Percentiles rank a stretch among this genome's conserved stretches.
These are phyloP conservation scores for Amanita inopinata DNA, from an alignment of 768 basidiomycete genomes.

Conservation along the genomic window DNA sequence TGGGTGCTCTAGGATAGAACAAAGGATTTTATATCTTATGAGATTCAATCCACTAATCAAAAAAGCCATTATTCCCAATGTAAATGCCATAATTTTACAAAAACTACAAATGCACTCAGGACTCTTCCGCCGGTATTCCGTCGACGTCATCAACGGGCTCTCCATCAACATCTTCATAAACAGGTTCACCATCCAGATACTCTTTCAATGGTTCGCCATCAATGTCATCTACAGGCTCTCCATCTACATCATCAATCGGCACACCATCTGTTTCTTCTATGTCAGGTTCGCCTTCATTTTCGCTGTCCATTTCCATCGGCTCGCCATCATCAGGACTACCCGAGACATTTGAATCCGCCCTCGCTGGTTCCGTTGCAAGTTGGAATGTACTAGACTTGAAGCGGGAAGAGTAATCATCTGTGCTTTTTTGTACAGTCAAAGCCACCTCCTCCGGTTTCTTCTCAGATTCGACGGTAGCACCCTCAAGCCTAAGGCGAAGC, in stretches of 20 bases:
- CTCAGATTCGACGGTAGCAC: conserved; percentile 26
- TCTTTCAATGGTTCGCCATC: conserved; percentile 30
- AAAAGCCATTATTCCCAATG: background rate
- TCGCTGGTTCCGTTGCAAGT: conserved; percentile 41
- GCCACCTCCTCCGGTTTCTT: conserved; percentile 21
- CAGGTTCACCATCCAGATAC: conserved; percentile 32
- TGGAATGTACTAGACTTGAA: conserved; percentile 78
- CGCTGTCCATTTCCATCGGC: conserved; percentile 17
- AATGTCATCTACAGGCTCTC: conserved; percentile 26
- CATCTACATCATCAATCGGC: conserved; percentile 31
- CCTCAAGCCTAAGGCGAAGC: conserved; percentile 68
- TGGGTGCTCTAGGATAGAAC: background rate
- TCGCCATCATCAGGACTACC: conserved; percentile 26
- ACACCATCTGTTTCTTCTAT: conserved; percentile 28
- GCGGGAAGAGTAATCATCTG: conserved; percentile 37
- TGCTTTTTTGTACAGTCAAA: conserved; percentile 16
- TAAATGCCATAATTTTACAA: too few relatives aligned
- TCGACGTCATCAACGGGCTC: conserved; percentile 27
- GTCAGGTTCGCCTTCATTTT: conserved; percentile 29
- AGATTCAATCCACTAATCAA: background rate
- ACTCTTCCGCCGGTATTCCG: conserved; percentile 17
- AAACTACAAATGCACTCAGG: background rate
- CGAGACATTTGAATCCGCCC: conserved; percentile 15
- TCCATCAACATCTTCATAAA: conserved; percentile 31
- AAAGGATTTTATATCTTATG: conserved; percentile 2